Percentiles rank a stretch among this genome's conserved stretches.
Conservation (phyloP, 75 land plant genomes). For the Azolla pinnata region DNA sequence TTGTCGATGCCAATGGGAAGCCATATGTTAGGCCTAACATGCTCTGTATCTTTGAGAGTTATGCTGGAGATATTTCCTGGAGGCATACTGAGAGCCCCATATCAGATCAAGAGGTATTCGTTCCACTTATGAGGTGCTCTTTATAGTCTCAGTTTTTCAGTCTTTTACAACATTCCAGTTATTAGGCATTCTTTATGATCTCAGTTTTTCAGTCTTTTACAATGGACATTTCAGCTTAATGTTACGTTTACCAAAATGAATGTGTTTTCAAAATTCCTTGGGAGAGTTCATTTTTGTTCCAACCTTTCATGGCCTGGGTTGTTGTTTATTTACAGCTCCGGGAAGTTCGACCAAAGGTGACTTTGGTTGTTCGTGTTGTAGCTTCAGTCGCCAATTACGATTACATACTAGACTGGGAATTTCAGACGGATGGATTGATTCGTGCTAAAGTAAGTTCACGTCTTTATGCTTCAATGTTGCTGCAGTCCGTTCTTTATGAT, state of each 20-base stretch:
- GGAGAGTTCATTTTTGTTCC: no score
- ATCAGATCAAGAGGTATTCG: slow-evolving; percentile 25
- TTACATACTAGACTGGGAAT: slow-evolving; percentile 51
- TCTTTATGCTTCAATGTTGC: no score
- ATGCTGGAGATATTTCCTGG: slow-evolving; percentile 60
- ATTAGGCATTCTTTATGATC: no score
- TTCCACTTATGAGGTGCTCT: no score
- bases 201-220: no score
- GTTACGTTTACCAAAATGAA: no score
- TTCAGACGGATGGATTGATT: slow-evolving; percentile 32
- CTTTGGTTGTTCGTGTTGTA: slow-evolving; percentile 49
- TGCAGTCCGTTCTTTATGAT: no score
- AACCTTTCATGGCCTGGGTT: no score
- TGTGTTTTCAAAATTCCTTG: no score
- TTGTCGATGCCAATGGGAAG: slow-evolving; percentile 29
- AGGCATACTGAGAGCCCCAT: slow-evolving; percentile 42
- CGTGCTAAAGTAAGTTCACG: slow-evolving; percentile 23
- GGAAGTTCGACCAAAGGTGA: slow-evolving; percentile 32
- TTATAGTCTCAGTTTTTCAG: no score
- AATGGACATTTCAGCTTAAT: no score
- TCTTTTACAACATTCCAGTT: no score
- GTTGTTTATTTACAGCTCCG: slow-evolving; percentile 23
- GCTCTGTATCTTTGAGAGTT: slow-evolving; percentile 61
- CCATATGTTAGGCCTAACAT: slow-evolving; percentile 25
- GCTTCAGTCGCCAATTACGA: slow-evolving; percentile 40